Percentiles rank a stretch among this genome's conserved stretches.
Evolutionary conservation across 2,329 filamentous ascomycete genomes (phyloP).

Genomic region (Berkeleyomyces rouxiae): DNA sequence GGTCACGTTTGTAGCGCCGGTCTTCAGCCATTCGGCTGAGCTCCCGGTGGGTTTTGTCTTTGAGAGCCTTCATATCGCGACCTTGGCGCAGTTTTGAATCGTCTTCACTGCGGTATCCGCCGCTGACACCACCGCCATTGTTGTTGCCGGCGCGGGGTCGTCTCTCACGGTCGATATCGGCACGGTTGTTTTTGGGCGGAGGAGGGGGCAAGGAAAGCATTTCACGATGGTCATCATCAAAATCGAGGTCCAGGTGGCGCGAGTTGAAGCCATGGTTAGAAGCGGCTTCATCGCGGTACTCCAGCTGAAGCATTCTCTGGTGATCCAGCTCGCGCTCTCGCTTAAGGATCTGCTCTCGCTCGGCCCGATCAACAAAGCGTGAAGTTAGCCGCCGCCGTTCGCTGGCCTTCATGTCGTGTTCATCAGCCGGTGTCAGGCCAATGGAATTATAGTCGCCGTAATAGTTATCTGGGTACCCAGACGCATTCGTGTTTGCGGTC

Average conservation of each 20-base stretch:
- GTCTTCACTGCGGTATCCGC: not conserved
- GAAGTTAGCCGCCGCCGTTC: not conserved
- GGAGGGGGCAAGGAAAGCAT: not conserved
- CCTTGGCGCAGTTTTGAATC: not conserved
- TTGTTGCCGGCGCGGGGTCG: not conserved
- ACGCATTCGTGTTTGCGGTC: not conserved
- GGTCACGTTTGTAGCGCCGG: not conserved
- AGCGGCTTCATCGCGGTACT: not conserved
- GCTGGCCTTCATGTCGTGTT: not conserved
- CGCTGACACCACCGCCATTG: not conserved
- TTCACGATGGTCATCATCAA: not conserved
- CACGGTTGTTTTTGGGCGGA: not conserved
- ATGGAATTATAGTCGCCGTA: not conserved
- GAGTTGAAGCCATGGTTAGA: not conserved
- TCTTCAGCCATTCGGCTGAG: not conserved
- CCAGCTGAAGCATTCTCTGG: not conserved
- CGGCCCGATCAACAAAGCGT: not conserved
- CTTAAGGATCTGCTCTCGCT: not conserved
- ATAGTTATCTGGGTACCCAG: not conserved
- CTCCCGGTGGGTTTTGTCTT: not conserved
- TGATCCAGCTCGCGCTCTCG: not conserved
- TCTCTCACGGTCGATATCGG: not conserved
- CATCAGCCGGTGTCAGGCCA: not conserved
- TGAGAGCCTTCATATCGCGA: not conserved
- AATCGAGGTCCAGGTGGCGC: not conserved